Conservation (phyloP, 495 filamentous ascomycete species). For the Penicillium psychrofluorescens region DNA sequence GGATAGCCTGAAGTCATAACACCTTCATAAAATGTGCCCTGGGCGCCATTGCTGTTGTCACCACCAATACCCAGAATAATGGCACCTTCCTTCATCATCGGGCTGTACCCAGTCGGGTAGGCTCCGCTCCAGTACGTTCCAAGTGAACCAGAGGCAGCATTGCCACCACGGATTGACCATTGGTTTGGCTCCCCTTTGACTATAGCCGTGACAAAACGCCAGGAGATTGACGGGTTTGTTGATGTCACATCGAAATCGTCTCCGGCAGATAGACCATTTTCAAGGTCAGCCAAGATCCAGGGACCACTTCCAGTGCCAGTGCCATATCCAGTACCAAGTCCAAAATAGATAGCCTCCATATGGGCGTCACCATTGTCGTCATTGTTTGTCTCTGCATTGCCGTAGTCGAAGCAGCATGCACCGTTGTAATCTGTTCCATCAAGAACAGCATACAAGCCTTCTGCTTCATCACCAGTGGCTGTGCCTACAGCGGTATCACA, state of each 20-base stretch:
- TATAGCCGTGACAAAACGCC: conserved; percentile 43
- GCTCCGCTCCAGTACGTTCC: conserved; percentile 48
- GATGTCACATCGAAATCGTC: conserved; percentile 13
- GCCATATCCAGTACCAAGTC: conserved; percentile 42
- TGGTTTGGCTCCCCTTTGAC: conserved; percentile 44
- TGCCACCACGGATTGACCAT: conserved; percentile 49
- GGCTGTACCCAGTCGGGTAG: conserved; percentile 49
- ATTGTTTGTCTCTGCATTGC: conserved; percentile 50
- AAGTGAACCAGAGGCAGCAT: conserved; percentile 45
- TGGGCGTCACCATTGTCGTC: conserved; percentile 49
- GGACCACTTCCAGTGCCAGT: conserved; percentile 45
- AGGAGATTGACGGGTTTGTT: conserved; percentile 43
- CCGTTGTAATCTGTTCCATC: conserved; percentile 54
- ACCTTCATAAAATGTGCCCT: conserved; percentile 57
- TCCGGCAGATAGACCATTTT: conserved; percentile 56
- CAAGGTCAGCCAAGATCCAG: conserved; percentile 57
- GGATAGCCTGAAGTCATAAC: conserved; percentile 54
- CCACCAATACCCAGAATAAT: conserved; percentile 55
- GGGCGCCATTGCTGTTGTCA: conserved; percentile 46
- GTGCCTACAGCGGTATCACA: conserved; percentile 41
- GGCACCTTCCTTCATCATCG: conserved; percentile 54
- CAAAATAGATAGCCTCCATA: conserved; percentile 58
- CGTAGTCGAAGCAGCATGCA: conserved; percentile 56
- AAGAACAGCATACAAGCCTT: conserved; percentile 54
- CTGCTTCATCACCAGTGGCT: conserved; percentile 42